Conservation (phyloP, 2,329 filamentous ascomycete species). For the Didymella pomorum region DNA sequence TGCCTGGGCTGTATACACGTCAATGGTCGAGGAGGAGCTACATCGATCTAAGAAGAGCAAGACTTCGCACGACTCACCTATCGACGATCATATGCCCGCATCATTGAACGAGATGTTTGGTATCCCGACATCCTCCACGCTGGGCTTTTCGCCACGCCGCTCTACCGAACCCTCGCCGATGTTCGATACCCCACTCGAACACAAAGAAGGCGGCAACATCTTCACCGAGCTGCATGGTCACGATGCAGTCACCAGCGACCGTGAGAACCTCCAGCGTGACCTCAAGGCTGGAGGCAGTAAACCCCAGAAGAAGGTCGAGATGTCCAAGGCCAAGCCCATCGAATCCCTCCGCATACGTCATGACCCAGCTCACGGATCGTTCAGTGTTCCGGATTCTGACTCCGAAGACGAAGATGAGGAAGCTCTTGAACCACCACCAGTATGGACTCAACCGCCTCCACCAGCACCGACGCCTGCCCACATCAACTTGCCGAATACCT, state of each 20-base stretch:
- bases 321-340: constrained; percentile 34
- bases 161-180: constrained; percentile 43
- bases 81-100: constrained; percentile 27
- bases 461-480: constrained; percentile 48
- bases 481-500: constrained; percentile 31
- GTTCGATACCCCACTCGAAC: constrained; percentile 32
- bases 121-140: constrained; percentile 31
- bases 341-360: constrained; percentile 7
- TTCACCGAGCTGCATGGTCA: constrained; percentile 39
- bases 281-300: constrained; percentile 5
- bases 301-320: constrained; percentile 16
- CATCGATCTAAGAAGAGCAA: constrained; percentile 38
- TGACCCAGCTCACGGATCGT: constrained; percentile 25
- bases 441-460: constrained; percentile 48
- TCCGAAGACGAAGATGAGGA: constrained; percentile 40
- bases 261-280: constrained; percentile 24
- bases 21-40: constrained; percentile 36
- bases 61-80: constrained; percentile 16
- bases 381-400: constrained; percentile 29
- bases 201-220: constrained; percentile 38
- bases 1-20: constrained; percentile 42
- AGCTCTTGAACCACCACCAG: constrained; percentile 36
- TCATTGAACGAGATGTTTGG: constrained; percentile 34
- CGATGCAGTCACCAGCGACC: constrained; percentile 25
- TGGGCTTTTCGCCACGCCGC: constrained; percentile 43